Evolutionary conservation across 2,329 filamentous ascomycete species (phyloP), one percentile per base, ranked within the genome.

Genomic region (Tympanopsis confertula): DNA sequence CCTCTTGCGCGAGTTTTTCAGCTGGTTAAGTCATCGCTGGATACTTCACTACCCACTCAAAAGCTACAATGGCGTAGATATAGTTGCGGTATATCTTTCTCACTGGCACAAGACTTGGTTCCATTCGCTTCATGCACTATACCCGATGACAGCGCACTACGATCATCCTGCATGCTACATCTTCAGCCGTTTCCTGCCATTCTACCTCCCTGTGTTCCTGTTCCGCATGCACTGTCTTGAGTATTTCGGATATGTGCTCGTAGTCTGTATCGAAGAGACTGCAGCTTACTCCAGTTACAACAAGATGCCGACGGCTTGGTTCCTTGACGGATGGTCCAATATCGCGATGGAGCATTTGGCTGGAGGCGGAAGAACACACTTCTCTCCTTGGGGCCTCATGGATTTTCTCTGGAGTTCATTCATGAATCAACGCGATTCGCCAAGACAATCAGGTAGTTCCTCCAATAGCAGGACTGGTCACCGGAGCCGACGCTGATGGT

Each of bases 171-270:
- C 66, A 5, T 59, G 61, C 32, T 74, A 75, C 49, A 50, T 78
- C 3, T 41, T 77, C 15, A 58, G 57, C 40, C 63, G 60, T 24
- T 77, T 73, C 53, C 39, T 77, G 18, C 74, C 74, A 2, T 62
- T 69, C 4, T 75, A 74, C 47, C 45, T 70, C 2, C 70, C 74
- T 2, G 72, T 71, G 1, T 56, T 69, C 22, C 43, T 71, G n/a
- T 66, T 74, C 49, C 70, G 73, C 40, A 73, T 75, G 56, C 74
- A 78, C 51, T 65, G 77, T 37, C 56, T 78, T 40, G 75, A 72
- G 3, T 78, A 70, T 55, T 57, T 75, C 29, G 44, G 75, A 19
- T 68, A 76, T 40, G 52, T 74, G 14, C 56, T 62, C 1, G 41
- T 74, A 17, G 58, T 71, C 40, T 74, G 69, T n/a, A 51, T 78